Base-by-base conservation (phyloP, 2,329 filamentous ascomycete genomes). In the Biscogniauxia marginata region DNA sequence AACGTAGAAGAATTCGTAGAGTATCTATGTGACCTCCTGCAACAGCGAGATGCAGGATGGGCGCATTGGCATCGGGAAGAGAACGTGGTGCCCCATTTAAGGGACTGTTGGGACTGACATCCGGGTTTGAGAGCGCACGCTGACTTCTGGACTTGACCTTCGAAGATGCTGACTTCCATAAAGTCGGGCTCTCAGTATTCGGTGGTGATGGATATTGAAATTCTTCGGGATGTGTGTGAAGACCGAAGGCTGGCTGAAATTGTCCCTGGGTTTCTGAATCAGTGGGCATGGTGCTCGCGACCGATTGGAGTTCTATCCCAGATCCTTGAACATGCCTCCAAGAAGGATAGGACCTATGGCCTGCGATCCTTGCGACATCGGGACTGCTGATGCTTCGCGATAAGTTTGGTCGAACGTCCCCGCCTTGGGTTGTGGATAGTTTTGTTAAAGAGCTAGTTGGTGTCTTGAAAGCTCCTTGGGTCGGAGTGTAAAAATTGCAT, bases 1-100 rank as follows among this genome's bases (percentile, higher is more conserved):
- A 59, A 46, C 61, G 64, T 18, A 65, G 62, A 24, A 65, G 59
- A n/a, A 65, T 61, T 43, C 61, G 62, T 22, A 65, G 57, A 3
- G 63, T 65, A 22, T 65, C 63, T 30, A 65, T 62, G 50, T 64
- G 63, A 49, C 63, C 63, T 11, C 61, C 60, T 21, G 61, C 61
- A n/a, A 65, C 62, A 13, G 63, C 63, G 3, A 65, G 56, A 22
- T 65, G 63, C n/a, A 65, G 47, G 54, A 65, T 63, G 3, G 63
- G 61, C 22, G 62, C 61, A 13, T 62, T 61, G 43, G 60, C 63
- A 49, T 63, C 62, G 4, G 62, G 62, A 9, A 63, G 54, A 5
- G 55, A 60, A 39, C 57, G 61, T 9, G 57, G 61, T 47, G 62
- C 62, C 22, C 16, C 6, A 20, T 20, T 30, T 3, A 18, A n/a